A percentile compares a stretch with the other conserved stretches of the same genome.
Conservation (phyloP, 305 asterid species). For the Rubia occidens region DNA sequence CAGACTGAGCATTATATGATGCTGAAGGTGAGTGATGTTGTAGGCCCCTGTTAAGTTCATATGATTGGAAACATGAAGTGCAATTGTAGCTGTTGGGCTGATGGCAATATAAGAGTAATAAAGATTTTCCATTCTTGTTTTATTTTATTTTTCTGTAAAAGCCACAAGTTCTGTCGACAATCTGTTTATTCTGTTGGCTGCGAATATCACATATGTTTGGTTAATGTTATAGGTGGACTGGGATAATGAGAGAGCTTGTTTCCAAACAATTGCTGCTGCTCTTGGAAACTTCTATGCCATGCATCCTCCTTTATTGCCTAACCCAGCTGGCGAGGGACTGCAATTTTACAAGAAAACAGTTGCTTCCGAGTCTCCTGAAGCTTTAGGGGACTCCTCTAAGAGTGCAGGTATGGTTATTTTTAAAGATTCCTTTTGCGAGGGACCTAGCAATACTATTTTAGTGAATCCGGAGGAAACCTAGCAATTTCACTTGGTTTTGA, state of each 20-base stretch:
- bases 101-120: neutral
- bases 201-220: constrained; percentile 15
- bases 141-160: neutral
- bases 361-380: constrained; percentile 31
- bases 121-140: neutral
- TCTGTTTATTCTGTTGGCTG: constrained; percentile 7
- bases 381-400: constrained; percentile 28
- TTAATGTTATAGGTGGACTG: constrained; percentile 59
- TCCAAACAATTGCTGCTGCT: constrained; percentile 91
- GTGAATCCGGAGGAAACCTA: neutral
- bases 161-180: neutral
- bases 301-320: constrained; percentile 91
- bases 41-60: neutral
- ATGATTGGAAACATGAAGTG: constrained; percentile 4
- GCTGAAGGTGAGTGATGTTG: neutral
- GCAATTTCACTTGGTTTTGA: neutral
- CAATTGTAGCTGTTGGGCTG: neutral
- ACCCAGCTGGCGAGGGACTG: constrained; percentile 70
- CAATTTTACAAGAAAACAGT: constrained; percentile 50
- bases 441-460: neutral
- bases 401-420: constrained; percentile 33
- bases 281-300: constrained; percentile 83
- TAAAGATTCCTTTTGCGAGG: constrained; percentile 2
- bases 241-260: constrained; percentile 79
- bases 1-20: neutral